Percentiles rank a stretch among this genome's conserved stretches.
Evolutionary conservation across 352 stramenopile genomes (phyloP).

Genomic region (Plasmopara muralis): DNA sequence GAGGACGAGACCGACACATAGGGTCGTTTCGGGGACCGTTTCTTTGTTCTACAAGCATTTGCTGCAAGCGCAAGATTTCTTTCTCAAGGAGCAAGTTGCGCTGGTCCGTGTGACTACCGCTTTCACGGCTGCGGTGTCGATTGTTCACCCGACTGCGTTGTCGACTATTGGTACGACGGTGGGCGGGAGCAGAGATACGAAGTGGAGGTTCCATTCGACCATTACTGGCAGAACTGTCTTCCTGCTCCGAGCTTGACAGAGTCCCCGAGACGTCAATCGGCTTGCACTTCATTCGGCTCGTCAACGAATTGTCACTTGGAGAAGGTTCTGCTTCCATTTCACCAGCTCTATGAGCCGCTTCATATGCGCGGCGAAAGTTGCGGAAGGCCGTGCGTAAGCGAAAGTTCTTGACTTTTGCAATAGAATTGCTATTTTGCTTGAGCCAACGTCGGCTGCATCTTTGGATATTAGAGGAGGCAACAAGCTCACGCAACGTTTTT

Average conservation of each 20-base stretch:
- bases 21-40: conserved; percentile 22
- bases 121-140: conserved; percentile 16
- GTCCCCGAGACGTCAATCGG: conserved; percentile 7
- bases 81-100: conserved; percentile 49
- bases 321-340: conserved; percentile 33
- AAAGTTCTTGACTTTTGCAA: conserved; percentile 25
- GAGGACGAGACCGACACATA: conserved; percentile 19
- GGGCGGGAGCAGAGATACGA: conserved; percentile 13
- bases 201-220: conserved; percentile 21
- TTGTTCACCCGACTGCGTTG: conserved; percentile 20
- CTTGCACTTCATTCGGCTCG: conserved; percentile 10
- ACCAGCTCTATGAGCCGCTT: conserved; percentile 8
- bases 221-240: conserved; percentile 27
- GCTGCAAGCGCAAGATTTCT: conserved; percentile 71
- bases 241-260: conserved; percentile 25
- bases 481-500: conserved; percentile 9
- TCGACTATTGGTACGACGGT: conserved; percentile 17
- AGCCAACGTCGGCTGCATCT: conserved; percentile 22
- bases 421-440: conserved; percentile 12
- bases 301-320: conserved; percentile 20
- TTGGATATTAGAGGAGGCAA: conserved; percentile 21
- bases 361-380: conserved; percentile 25
- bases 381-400: conserved; percentile 27
- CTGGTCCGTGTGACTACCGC: conserved; percentile 27
- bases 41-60: conserved; percentile 57